Evolutionary conservation across 208 protist genomes (phyloP), one percentile per base, ranked within the genome.

Genomic region (Acanthamoeba culbertsoni): DNA sequence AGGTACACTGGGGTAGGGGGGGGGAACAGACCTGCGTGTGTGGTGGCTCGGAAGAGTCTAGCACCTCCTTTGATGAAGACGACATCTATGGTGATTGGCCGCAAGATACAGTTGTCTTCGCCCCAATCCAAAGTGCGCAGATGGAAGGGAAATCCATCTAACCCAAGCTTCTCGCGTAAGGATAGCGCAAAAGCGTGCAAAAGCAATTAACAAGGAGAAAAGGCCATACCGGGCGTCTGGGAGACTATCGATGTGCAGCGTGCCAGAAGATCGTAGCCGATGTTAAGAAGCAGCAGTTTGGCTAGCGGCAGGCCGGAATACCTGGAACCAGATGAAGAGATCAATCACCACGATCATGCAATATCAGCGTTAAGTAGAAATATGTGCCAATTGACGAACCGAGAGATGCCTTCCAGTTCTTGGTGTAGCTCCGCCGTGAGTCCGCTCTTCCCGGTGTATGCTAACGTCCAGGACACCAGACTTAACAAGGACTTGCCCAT

Each of bases 181-280:
- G 20, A 18, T 26, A 37, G 59, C 28, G 20, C 59, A 5, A 6
- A 6, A 26, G 57, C 57, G 12, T 28, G 12, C 57, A 28, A 3
- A 6, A 18, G 23, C 12, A 28, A 28, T 10, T 7, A 6, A 68
- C 3, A 26, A 33, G 48, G 18, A 55, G 48, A 18, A 18, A 8
- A 55, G 12, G 12, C 2, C 16, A 31, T 37, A 73, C 63, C 63
- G 1, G 20, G 7, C 8, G 40, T 57, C 26, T 86, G 73, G 2
- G 73, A 48, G 2, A 86, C 73, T 37, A 86, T 86, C 16, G 73
- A 86, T 5, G 73, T 86, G 46, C 73, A 86, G 28, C 73, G 46
- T 40, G 73, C 73, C 0, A 86, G 40, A 26, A 48, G 46, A 18
- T 86, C 73, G 46, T 86, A 86, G 73, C 73, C 73, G 18, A 86